Evolutionary conservation across 371 early-diverging fungal genomes (phyloP), one percentile per base, ranked within the genome.

Genomic region (Thermomucor indicae-seudaticae): DNA sequence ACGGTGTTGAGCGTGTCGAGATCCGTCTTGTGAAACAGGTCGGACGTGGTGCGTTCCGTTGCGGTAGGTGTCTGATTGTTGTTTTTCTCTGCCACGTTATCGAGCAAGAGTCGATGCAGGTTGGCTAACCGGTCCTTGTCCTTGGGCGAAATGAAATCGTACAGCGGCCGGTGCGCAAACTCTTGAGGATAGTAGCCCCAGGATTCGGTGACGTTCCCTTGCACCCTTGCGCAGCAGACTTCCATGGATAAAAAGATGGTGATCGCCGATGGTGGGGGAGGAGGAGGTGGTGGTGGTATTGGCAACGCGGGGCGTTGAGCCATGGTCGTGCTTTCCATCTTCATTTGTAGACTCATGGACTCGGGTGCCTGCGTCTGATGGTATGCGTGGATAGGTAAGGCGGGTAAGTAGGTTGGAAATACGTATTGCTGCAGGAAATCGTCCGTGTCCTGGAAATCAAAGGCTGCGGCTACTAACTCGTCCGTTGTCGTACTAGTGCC

Each of bases 161-260:
- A 71, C 8, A 81, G 50, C 1, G 81, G 59, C 44, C 70, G 72
- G 55, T 78, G 70, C 11, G 71, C 65, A 24, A 81, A 55, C 51
- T 78, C 72, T 29, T 69, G 70, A 5, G 81, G 78, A 43, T 74
- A 76, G 43, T 71, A 76, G 4, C 76, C 79, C 64, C 72, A 67
- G 34, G 71, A 41, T 6, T 57, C 65, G 14, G 69, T 64, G 0
- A 70, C 74, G 30, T 75, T 70, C 42, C 78, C 79, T 2, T 76
- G 70, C 16, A 72, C 73, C 12, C 73, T 59, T 1, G 81, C 79
- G 43, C 78, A 79, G 35, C 69, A 62, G 27, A 78, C 43, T n/a
- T 72, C 73, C 73, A 78, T 75, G 4, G 79, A 67, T 38, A 71
- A 45, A 49, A 70, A 67, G 8, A 65, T 34, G 6, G 43, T 51